Evolutionary conservation across 176 grass and related monocot genomes (phyloP).

Genomic region (Raddia guianensis): DNA sequence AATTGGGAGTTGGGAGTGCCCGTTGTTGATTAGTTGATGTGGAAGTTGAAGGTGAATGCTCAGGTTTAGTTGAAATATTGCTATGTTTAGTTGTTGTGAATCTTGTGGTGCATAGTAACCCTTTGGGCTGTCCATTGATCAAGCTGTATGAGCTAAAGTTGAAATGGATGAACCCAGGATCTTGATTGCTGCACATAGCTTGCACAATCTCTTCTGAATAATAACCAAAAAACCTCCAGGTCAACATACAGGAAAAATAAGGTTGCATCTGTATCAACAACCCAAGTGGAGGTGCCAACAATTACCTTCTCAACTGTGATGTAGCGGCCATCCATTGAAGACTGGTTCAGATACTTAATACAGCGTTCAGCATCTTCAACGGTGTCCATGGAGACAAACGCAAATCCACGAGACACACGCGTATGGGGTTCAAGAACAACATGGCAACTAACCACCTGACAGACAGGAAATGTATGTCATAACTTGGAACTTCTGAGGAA

Average conservation of each 20-base stretch:
- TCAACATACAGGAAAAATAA: constrained; percentile 54
- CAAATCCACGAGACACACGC: constrained; percentile 70
- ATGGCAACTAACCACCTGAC: constrained; percentile 60
- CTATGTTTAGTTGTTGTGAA: constrained; percentile 80
- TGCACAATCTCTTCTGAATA: constrained; percentile 80
- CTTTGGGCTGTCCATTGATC: constrained; percentile 73
- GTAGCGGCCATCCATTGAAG: constrained; percentile 61
- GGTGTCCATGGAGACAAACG: constrained; percentile 74
- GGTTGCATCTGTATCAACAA: constrained; percentile 27
- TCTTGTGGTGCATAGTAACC: constrained; percentile 71
- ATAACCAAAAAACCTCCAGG: constrained; percentile 81
- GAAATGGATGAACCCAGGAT: constrained; percentile 76
- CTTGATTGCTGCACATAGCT: constrained; percentile 77
- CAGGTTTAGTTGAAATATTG: constrained; percentile 81
- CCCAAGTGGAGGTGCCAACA: constrained; percentile 1
- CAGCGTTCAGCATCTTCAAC: constrained; percentile 71
- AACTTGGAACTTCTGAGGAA: constrained; percentile 1
- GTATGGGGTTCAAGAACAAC: constrained; percentile 76
- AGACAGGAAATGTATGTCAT: constrained; percentile 26
- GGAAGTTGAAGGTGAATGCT: constrained; percentile 74
- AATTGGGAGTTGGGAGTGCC: constrained; percentile 58
- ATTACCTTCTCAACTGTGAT: constrained; percentile 80
- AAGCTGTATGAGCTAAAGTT: constrained; percentile 70
- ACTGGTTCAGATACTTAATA: constrained; percentile 72
- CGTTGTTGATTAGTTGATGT: constrained; percentile 74